Conservation (phyloP, 345 rosid species). For the Brassica incana region DNA sequence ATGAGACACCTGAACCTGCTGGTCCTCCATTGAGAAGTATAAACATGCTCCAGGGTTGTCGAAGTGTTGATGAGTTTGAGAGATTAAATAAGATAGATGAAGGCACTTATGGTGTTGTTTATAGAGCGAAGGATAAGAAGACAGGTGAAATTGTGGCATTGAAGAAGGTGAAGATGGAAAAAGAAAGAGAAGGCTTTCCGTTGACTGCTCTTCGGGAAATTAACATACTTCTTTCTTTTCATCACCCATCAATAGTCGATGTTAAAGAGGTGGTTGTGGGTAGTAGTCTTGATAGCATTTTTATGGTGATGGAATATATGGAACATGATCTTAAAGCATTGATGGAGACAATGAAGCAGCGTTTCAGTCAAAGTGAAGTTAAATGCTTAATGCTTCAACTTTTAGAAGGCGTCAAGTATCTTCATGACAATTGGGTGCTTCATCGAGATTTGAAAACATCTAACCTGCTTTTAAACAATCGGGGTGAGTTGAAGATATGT, state of each 20-base stretch:
- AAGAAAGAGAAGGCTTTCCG: conserved; percentile 99
- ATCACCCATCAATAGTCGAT: conserved; percentile 92
- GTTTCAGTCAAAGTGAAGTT: conserved; percentile 98
- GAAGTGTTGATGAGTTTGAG: conserved; percentile 98
- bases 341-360: conserved; percentile 98
- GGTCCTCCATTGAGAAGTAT: conserved; percentile 73
- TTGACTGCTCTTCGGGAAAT: conserved; percentile 93
- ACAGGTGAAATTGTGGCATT: conserved; percentile 94
- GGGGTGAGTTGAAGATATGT: conserved; percentile 96
- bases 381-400: conserved; percentile 98
- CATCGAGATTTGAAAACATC: conserved; percentile 98
- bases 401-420: conserved; percentile 87
- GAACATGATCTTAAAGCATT: conserved; percentile 96
- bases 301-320: conserved; percentile 99
- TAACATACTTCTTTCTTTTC: conserved; percentile 94
- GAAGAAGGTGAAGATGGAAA: conserved; percentile 99
- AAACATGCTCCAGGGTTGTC: conserved; percentile 95
- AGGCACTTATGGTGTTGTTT: conserved; percentile 99
- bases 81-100: conserved; percentile 97
- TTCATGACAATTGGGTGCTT: conserved; percentile 99
- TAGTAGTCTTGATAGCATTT: conserved; percentile 88
- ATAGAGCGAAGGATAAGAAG: conserved; percentile 92
- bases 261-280: conserved; percentile 99
- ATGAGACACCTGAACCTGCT: conserved; percentile 56
- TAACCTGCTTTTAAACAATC: conserved; percentile 87